These are phyloP conservation scores for Globisporangium barbulae DNA, from an alignment of 352 stramenopile genomes.

Conservation along the genomic window DNA sequence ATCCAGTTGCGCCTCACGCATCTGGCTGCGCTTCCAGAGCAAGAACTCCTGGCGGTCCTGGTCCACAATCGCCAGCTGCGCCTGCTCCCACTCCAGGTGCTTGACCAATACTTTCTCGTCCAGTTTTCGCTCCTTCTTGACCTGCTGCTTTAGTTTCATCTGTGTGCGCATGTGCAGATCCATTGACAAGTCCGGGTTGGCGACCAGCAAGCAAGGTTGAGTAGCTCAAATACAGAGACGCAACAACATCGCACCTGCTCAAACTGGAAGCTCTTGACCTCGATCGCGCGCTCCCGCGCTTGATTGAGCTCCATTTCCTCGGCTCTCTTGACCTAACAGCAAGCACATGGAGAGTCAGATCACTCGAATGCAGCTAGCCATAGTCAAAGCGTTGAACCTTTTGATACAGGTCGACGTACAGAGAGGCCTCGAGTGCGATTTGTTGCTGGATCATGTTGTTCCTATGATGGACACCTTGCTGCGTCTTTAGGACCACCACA, in stretches of 20 bases:
- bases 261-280: slow-evolving; percentile 20
- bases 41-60: slow-evolving; percentile 11
- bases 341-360: background rate
- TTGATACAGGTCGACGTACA: slow-evolving; percentile 1
- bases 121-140: slow-evolving; percentile 23
- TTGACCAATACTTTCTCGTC: slow-evolving; percentile 26
- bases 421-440: slow-evolving; percentile 5
- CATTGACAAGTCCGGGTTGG: background rate
- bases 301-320: slow-evolving; percentile 10
- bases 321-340: slow-evolving; percentile 7
- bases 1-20: slow-evolving; percentile 22
- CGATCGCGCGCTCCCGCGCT: slow-evolving; percentile 7
- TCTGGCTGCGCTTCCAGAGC: slow-evolving; percentile 14
- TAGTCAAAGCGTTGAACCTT: background rate
- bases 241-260: slow-evolving; percentile 11
- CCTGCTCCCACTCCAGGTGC: slow-evolving; percentile 37
- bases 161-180: background rate
- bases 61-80: slow-evolving; percentile 23
- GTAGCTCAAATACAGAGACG: too few species aligned
- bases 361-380: background rate
- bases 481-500: background rate
- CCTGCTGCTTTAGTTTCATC: slow-evolving; percentile 23
- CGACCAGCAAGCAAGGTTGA: too few species aligned
- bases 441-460: slow-evolving; percentile 8
- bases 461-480: background rate